Base-by-base conservation (phyloP, 1,284 basidiomycete species). In the Leccinum angustisporum region DNA sequence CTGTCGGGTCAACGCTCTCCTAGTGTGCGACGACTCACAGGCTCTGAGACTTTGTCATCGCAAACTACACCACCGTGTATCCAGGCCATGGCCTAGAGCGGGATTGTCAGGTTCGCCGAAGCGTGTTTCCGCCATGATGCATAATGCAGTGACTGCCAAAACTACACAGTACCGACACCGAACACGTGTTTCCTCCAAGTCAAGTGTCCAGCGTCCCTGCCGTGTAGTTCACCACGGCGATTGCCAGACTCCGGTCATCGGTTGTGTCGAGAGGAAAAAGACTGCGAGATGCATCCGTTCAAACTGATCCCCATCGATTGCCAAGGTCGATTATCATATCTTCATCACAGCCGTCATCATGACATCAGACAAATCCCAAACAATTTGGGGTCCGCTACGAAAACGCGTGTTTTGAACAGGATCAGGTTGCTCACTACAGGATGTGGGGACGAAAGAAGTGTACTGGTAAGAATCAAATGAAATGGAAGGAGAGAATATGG, bases 291-390 rank as follows among this genome's bases (percentile, higher is more conserved):
- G 18, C 18, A 21, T 7, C 16, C 33, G 34, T 56, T 55, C 16
- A 51, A 40, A 43, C 60, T 58, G 67, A 65, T 67, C 54, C 57
- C 57, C 59, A 51, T 30, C 50, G 59, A 68, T 65, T 43, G 58
- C 50, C 11, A 58, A 38, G 38, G 10, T 25, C 31, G 36, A 52
- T 55, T 46, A 55, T 61, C 56, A 48, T 48, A 54, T 57, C 52
- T 46, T 43, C 27, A 38, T 60, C 25, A 50, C 51, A 51, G 25
- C 30, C 18, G 7, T 54, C 59, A 70, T 70, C 54, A 56, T 43
- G 25, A 14, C 27, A 46, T 46, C 51, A 53, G 70, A 65, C 69
- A 70, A 68, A 73, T 68, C 53, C 4, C 5, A 60, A 40, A 3
- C 4, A 6, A 33, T 56, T 69, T 63, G 13, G 43, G 56, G 57